Evolutionary conservation across 1,139 yeast species (phyloP).

Genomic region (Pichia sp.): DNA sequence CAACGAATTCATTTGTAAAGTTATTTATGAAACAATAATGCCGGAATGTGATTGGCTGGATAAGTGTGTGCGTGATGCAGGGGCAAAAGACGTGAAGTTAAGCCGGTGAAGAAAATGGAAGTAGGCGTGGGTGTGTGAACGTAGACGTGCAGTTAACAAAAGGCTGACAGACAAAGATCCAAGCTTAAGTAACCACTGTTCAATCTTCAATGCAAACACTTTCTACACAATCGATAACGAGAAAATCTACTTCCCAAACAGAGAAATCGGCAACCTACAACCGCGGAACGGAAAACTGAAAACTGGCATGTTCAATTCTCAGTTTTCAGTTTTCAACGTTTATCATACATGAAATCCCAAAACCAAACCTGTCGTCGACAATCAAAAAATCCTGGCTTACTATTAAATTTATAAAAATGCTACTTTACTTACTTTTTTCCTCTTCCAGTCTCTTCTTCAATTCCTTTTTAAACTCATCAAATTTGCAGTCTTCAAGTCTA

Average conservation of each 20-base stretch:
- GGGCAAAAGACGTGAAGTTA: not conserved
- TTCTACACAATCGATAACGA: not conserved
- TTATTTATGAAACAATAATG: not conserved
- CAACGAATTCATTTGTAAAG: constrained; percentile 6
- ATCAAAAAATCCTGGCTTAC: too few species aligned
- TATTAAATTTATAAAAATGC: not conserved
- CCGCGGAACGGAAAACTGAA: not conserved
- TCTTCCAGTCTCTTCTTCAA: constrained; percentile 13
- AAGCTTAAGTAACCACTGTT: not conserved
- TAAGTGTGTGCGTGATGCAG: not conserved
- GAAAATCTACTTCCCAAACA: not conserved
- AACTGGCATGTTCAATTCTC: not conserved
- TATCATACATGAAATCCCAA: too few species aligned
- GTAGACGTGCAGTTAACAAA: not conserved
- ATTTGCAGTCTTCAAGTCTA: constrained; percentile 12
- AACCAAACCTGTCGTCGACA: too few species aligned
- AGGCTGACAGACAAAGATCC: not conserved
- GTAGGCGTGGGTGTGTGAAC: not conserved
- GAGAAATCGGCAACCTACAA: not conserved
- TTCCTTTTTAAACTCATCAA: constrained; percentile 16
- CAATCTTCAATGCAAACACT: not conserved
- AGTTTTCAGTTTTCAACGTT: too few species aligned
- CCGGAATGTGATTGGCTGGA: not conserved
- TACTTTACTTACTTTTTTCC: not conserved
- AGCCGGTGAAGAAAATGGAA: not conserved